A percentile compares a stretch with the other conserved stretches of the same genome.
These are phyloP conservation scores for Talaromyces sp. DNA, from an alignment of 2,329 filamentous ascomycete genomes.

Conservation along the genomic window DNA sequence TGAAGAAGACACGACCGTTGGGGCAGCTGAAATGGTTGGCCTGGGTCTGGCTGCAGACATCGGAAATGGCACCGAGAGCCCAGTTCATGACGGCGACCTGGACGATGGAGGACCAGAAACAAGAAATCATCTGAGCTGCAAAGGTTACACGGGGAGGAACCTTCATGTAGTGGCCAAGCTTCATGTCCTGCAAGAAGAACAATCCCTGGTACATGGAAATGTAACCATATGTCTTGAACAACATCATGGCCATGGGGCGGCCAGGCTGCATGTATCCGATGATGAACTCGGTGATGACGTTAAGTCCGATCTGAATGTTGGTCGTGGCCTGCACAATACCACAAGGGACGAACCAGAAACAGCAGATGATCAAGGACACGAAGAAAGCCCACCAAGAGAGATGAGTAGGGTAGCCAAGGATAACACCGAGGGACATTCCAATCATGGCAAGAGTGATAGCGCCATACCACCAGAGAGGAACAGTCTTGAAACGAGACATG, in stretches of 20 bases:
- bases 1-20: constrained; percentile 61
- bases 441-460: constrained; percentile 49
- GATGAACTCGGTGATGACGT: constrained; percentile 71
- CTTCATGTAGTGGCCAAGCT: constrained; percentile 66
- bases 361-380: constrained; percentile 62
- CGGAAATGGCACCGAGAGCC: constrained; percentile 55
- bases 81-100: constrained; percentile 48
- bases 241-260: constrained; percentile 69
- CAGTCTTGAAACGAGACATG: constrained; percentile 56
- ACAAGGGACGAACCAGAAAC: constrained; percentile 59
- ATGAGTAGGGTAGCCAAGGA: constrained; percentile 60
- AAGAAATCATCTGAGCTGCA: constrained; percentile 50
- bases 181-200: constrained; percentile 64
- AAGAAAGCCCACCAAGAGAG: constrained; percentile 71
- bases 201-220: constrained; percentile 65
- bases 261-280: constrained; percentile 72
- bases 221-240: constrained; percentile 73
- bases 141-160: constrained; percentile 52
- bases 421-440: constrained; percentile 48
- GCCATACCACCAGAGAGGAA: constrained; percentile 58
- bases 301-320: constrained; percentile 65
- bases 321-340: constrained; percentile 66
- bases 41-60: constrained; percentile 60
- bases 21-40: constrained; percentile 60
- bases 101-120: constrained; percentile 50